phyloP scores from a whole-genome alignment of 78 protist genomes.

The Chrysochromulina tobinii region DNA sequence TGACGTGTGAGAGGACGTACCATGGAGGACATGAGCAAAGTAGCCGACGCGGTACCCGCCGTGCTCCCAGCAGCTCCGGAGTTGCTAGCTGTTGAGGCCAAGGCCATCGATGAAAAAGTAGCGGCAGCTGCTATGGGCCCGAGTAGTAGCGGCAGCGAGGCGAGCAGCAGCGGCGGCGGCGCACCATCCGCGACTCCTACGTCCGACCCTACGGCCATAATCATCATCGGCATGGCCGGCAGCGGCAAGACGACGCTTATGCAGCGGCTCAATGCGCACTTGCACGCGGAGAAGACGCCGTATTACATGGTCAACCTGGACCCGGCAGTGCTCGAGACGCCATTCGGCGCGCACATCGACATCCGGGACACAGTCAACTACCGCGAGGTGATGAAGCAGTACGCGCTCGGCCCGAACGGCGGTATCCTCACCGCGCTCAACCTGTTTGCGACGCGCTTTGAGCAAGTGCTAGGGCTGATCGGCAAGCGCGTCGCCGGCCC shows the following conservation, averaged over 20 bases:
- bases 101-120: no score
- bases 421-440: constrained; percentile 96
- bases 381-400: constrained; percentile 62
- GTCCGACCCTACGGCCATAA: neutral
- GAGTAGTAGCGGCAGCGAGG: no score
- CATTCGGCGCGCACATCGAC: constrained; percentile 93
- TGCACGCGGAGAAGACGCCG: constrained; percentile 55
- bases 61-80: no score
- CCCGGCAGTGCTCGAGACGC: constrained; percentile 83
- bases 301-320: constrained; percentile 92
- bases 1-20: no score
- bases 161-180: no score
- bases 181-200: no score
- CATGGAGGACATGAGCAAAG: no score
- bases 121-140: no score
- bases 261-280: constrained; percentile 77
- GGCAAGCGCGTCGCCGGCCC: constrained; percentile 36
- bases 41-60: no score
- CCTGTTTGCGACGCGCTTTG: constrained; percentile 91
- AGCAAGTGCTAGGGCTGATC: constrained; percentile 81
- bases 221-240: constrained; percentile 98
- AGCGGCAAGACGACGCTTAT: constrained; percentile 95
- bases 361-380: constrained; percentile 97
- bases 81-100: no score
- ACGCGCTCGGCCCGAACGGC: constrained; percentile 97